phyloP scores from a whole-genome alignment of 2,329 filamentous ascomycete species.

The Onygena corvina region DNA sequence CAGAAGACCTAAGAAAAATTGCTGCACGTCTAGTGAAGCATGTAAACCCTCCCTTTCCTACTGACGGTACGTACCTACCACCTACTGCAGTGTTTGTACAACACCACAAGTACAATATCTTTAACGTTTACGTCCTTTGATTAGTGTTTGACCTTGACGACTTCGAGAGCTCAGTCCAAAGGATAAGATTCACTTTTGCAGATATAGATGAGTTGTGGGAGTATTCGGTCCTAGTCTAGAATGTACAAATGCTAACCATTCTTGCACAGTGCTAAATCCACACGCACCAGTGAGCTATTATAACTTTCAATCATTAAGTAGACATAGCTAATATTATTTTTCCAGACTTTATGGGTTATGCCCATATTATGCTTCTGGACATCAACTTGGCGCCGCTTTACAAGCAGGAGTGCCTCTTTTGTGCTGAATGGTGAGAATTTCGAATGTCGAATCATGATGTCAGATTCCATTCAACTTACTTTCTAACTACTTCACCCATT shows the following conservation, averaged over 20 bases:
- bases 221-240: too few species aligned
- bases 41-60: slow-evolving; percentile 36
- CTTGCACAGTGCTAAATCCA: not conserved
- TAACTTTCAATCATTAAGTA: too few species aligned
- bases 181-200: slow-evolving; percentile 14
- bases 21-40: slow-evolving; percentile 33
- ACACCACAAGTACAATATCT: not conserved
- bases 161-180: slow-evolving; percentile 8
- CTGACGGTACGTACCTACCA: slow-evolving; percentile 19
- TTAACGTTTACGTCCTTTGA: not conserved
- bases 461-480: not conserved
- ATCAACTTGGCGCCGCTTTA: slow-evolving; percentile 14
- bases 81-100: not conserved
- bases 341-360: slow-evolving; percentile 14
- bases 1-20: slow-evolving; percentile 35
- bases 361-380: slow-evolving; percentile 13
- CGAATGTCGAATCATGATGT: not conserved
- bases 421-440: slow-evolving; percentile 12
- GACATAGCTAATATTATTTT: not conserved
- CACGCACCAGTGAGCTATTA: not conserved
- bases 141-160: slow-evolving; percentile 14
- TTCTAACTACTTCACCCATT: not conserved
- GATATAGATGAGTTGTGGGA: slow-evolving; percentile 16
- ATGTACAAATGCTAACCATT: not conserved
- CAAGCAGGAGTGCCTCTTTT: slow-evolving; percentile 13